Evolutionary conservation across 2,329 filamentous ascomycete genomes (phyloP), one percentile per base, ranked within the genome.

Genomic region (Neofusicoccum umdonicola): DNA sequence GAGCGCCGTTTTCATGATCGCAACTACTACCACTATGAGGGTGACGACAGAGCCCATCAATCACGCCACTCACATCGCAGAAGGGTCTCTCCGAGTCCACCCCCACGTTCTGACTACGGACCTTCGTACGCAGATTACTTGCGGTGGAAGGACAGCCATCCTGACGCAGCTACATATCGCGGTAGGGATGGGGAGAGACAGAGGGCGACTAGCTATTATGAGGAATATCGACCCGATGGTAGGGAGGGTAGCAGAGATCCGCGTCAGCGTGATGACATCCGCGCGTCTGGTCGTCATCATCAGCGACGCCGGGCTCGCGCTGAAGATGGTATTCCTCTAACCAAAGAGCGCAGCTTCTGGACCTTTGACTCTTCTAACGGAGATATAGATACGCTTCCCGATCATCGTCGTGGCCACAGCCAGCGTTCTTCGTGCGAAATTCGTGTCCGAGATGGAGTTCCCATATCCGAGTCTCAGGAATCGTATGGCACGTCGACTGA

Each of bases 201-300:
- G n/a, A 35, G 56, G 31, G 45, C 56, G 9, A 47, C n/a, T 15
- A 45, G 61, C 39, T 63, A 63, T 41, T 56, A 63, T 17, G 27
- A 47, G 11, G 22, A 39, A 39, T 63, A 56, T 9, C 61, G 61
- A 2, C 61, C 61, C 11, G 15, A 6, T 11, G 50, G 22, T 4
- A 48, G 35, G 15, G 19, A 35, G 1, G 12, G 35, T 19, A 52
- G 45, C n/a, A 31, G n/a, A n/a, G 42, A 19, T 2, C 42, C 15
- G 11, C 6, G 11, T 3, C n/a, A 37, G 8, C 50, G 13, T 13
- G 31, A n/a, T 19, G 15, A 13, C 12, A 4, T 31, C 31, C 5
- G n/a, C 8, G 41, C 5, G n/a, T 4, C 6, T n/a, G 19, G 15
- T 7, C 12, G 5, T 27, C 22, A 51, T 13, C 22, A 27, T 4